Evolutionary conservation across 495 filamentous ascomycete species (phyloP), one percentile per base, ranked within the genome.

Genomic region (Aspergillus mulundensis): DNA sequence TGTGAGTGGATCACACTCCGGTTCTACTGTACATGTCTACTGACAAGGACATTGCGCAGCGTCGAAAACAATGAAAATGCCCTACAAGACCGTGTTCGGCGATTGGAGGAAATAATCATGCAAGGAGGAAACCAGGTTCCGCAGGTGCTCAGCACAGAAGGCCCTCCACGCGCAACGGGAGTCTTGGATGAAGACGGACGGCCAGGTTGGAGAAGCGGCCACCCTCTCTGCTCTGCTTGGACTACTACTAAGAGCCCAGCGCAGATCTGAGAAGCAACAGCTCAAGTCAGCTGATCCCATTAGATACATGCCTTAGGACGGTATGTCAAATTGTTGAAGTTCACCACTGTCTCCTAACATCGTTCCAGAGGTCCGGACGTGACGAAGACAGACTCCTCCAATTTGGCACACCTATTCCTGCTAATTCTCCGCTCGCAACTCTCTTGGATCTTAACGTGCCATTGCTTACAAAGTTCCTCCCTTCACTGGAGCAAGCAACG

Each of bases 401-500:
- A n/a, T 36, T 36, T 14, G 32, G 32, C 8, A 6, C 32, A 36
- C 5, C 2, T 36, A 36, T 36, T 2, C 32, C 32, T 6, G 2
- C 5, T 36, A 10, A 36, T 4, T 11, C 2, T 14, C 32, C 7
- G 11, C 8, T 16, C 38, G 3, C n/a, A 6, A 40, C 1, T 40
- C 14, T 18, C 38, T 16, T 15, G n/a, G 2, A 4, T 2, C 54
- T 2, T 48, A 58, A 12, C 49, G 53, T 21, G 46, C 50, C 16
- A 16, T 36, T 18, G 30, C 24, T 57, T 12, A 41, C 56, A 6
- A 47, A 34, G 7, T 49, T 56, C n/a, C 59, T 70, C 4, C 64
- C 68, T 8, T 66, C 68, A 7, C 38, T 64, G 14, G 44, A 40
- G 15, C 56, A 70, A 32, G 68, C 66, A 5, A 57, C 54, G 28